Conservation (phyloP, 371 early-diverging fungal genomes). For the Nematocida sp. region DNA sequence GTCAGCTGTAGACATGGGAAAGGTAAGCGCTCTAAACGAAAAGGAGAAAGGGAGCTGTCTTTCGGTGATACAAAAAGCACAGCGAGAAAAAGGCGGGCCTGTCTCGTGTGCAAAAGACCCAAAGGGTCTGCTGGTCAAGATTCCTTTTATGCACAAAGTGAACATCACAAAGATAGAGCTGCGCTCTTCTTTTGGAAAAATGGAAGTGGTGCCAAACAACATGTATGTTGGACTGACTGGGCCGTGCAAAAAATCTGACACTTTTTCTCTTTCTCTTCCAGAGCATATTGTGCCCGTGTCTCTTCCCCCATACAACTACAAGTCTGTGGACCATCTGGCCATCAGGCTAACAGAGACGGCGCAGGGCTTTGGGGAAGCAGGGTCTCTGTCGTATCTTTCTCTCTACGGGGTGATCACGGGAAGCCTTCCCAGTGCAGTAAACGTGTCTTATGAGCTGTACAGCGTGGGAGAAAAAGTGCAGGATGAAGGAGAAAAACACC, state of each 20-base stretch:
- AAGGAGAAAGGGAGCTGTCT: not conserved
- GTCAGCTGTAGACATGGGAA: constrained; percentile 16
- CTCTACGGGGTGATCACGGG: constrained; percentile 30
- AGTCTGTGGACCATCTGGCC: constrained; percentile 36
- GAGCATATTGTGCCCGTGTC: constrained; percentile 22
- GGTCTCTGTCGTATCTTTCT: constrained; percentile 10
- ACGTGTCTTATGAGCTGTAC: constrained; percentile 44
- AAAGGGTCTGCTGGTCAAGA: constrained; percentile 20
- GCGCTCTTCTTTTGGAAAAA: constrained; percentile 1
- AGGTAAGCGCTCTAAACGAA: constrained; percentile 28
- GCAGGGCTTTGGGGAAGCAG: constrained; percentile 3
- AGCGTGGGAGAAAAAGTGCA: constrained; percentile 18
- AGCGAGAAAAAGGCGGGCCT: not conserved
- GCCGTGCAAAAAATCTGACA: constrained; percentile 5
- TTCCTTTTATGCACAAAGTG: constrained; percentile 40
- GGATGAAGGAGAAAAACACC: too few relatives aligned
- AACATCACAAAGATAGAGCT: constrained; percentile 26
- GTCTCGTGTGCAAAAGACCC: not conserved
- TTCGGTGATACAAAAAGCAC: not conserved
- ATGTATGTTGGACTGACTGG: constrained; percentile 5
- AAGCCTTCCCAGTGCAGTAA: constrained; percentile 16
- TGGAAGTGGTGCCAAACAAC: constrained; percentile 32
- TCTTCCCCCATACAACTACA: constrained; percentile 33
- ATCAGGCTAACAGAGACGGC: not conserved
- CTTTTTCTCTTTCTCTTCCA: constrained; percentile 12